A percentile compares a stretch with the other conserved stretches of the same genome.
phyloP scores from a whole-genome alignment of 768 basidiomycete genomes.

The Russula foetens region DNA sequence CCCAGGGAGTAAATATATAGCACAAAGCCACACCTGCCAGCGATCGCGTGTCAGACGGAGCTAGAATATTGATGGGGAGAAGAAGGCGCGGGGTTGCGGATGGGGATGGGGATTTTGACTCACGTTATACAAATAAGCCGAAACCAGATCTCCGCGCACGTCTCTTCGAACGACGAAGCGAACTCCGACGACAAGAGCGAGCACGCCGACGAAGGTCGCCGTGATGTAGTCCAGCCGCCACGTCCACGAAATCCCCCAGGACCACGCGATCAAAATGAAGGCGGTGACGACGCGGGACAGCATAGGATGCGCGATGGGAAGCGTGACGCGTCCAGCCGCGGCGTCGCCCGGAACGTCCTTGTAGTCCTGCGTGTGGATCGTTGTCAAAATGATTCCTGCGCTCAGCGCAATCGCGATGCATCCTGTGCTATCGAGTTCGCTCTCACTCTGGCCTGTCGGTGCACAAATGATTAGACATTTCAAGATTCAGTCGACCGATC shows the following conservation, averaged over 20 bases:
- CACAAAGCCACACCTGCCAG: conserved; percentile 18
- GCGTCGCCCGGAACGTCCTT: conserved; percentile 37
- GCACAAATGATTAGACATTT: no score
- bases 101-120: not conserved
- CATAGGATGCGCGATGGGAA: conserved; percentile 37
- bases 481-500: no score
- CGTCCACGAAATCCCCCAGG: conserved; percentile 26
- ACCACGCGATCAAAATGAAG: conserved; percentile 33
- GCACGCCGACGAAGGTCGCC: conserved; percentile 25
- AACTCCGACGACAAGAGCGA: conserved; percentile 29
- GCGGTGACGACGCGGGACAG: conserved; percentile 28
- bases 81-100: no score
- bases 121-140: conserved; percentile 21
- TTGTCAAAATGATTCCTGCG: conserved; percentile 34
- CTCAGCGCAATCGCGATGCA: conserved; percentile 30
- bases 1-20: conserved; percentile 16
- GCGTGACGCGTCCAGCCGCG: conserved; percentile 31
- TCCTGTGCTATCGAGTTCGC: conserved; percentile 25
- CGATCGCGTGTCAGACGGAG: not conserved
- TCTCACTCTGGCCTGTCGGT: not conserved
- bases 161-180: conserved; percentile 12
- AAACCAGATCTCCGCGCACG: conserved; percentile 14
- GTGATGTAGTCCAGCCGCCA: conserved; percentile 31
- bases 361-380: conserved; percentile 44
- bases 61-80: no score